Evolutionary conservation across 2,329 filamentous ascomycete species (phyloP).

Genomic region (Cercospora sojina): DNA sequence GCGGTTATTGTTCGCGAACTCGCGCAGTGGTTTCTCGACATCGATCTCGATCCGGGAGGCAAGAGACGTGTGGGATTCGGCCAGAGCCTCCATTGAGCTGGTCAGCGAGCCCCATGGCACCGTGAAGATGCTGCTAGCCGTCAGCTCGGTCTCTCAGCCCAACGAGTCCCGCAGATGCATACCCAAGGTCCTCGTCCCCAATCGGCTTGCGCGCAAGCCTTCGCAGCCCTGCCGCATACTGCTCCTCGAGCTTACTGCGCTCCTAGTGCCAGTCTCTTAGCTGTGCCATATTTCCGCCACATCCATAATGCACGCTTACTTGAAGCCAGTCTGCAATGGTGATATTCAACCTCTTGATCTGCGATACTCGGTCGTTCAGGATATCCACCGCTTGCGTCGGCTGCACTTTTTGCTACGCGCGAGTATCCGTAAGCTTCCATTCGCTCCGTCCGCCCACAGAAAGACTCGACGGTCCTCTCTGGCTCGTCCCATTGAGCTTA

Average conservation of each 20-base stretch:
- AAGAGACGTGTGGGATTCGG: slow-evolving; percentile 78
- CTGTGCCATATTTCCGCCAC: slow-evolving; percentile 7
- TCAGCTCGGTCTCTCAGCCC: slow-evolving; percentile 23
- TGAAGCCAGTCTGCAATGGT: slow-evolving; percentile 97
- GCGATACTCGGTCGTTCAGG: slow-evolving; percentile 81
- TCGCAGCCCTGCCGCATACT: slow-evolving; percentile 77
- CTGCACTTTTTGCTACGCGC: slow-evolving; percentile 69
- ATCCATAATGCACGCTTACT: slow-evolving; percentile 54
- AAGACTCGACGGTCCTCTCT: neutral
- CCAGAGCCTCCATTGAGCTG: slow-evolving; percentile 73
- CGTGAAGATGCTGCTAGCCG: slow-evolving; percentile 71
- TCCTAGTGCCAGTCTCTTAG: slow-evolving; percentile 59
- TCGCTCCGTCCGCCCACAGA: neutral
- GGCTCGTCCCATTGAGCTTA: slow-evolving; percentile 50
- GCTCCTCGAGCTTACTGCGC: slow-evolving; percentile 85
- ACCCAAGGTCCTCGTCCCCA: slow-evolving; percentile 81
- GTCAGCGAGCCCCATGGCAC: slow-evolving; percentile 87
- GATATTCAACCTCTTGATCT: slow-evolving; percentile 79
- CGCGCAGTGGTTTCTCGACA: slow-evolving; percentile 78
- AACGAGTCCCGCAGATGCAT: slow-evolving; percentile 31
- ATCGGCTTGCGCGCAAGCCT: slow-evolving; percentile 64
- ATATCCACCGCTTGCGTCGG: slow-evolving; percentile 77
- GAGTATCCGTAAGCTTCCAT: slow-evolving; percentile 8
- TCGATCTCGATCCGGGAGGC: slow-evolving; percentile 82
- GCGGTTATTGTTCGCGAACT: slow-evolving; percentile 66